Evolutionary conservation across 306 rosid species (phyloP).

Genomic region (Cyamopsis tetragonoloba): DNA sequence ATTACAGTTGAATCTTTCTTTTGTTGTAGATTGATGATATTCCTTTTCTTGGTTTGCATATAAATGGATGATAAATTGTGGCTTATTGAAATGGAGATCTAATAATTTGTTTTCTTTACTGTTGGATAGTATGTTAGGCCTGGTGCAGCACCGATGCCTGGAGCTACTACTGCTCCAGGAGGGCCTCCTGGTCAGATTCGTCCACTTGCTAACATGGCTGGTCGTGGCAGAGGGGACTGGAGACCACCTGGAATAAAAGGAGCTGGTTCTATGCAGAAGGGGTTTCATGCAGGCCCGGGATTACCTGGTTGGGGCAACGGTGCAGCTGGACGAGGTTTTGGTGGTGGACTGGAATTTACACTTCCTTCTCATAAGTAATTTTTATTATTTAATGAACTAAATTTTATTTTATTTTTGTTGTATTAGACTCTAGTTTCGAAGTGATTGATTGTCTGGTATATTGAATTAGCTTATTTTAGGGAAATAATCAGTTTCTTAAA

Average conservation of each 20-base stretch:
- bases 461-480: neutral
- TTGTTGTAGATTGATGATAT: neutral
- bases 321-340: conserved; percentile 80
- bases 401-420: conserved; percentile 2
- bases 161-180: conserved; percentile 61
- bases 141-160: conserved; percentile 80
- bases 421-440: conserved; percentile 1
- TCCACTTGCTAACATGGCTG: conserved; percentile 66
- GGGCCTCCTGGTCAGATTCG: conserved; percentile 85
- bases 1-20: conserved; percentile 9
- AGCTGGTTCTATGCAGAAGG: conserved; percentile 58
- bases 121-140: conserved; percentile 88
- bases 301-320: conserved; percentile 71
- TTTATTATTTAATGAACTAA: conserved; percentile 28
- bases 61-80: neutral
- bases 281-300: conserved; percentile 78
- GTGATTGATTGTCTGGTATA: conserved; percentile 12
- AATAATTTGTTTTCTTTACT: conserved; percentile 16
- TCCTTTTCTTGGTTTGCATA: conserved; percentile 15
- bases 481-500: no score
- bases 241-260: conserved; percentile 80
- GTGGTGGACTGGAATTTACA: conserved; percentile 90
- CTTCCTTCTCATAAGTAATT: conserved; percentile 98
- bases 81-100: conserved; percentile 10
- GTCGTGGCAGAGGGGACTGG: conserved; percentile 99